These are phyloP conservation scores for Fusarium temperatum DNA, from an alignment of 2,329 filamentous ascomycete species.

Conservation along the genomic window DNA sequence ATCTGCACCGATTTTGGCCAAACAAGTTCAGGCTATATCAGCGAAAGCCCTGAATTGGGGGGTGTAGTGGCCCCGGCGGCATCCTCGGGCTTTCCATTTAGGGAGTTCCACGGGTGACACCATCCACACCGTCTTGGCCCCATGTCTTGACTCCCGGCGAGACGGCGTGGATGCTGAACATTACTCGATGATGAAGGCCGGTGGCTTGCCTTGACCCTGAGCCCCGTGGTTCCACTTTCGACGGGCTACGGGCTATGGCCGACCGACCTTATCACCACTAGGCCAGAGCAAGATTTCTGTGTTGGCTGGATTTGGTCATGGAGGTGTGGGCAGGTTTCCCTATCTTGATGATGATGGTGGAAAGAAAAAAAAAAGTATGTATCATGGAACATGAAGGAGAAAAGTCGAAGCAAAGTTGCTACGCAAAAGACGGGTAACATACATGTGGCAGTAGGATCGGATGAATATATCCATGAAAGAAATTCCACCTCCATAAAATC, in stretches of 20 bases:
- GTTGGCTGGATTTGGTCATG: not conserved
- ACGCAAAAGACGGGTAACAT: not conserved
- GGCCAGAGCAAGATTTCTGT: not conserved
- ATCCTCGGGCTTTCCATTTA: conserved; percentile 40
- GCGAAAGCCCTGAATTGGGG: not conserved
- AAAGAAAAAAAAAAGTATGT: not conserved
- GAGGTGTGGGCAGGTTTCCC: conserved; percentile 1
- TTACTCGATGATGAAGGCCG: conserved; percentile 21
- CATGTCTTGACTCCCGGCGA: conserved; percentile 19
- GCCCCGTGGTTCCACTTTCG: conserved; percentile 32
- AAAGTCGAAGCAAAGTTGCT: not conserved
- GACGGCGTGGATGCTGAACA: conserved; percentile 25
- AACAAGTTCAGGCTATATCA: conserved; percentile 1
- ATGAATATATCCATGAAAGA: not conserved
- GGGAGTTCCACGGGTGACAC: conserved; percentile 31
- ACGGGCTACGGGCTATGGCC: conserved; percentile 17
- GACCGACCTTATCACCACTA: conserved; percentile 9
- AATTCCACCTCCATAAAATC: conserved; percentile 16
- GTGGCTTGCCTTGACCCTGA: conserved; percentile 37
- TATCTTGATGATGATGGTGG: not conserved
- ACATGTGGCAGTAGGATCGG: not conserved
- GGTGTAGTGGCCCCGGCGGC: conserved; percentile 16
- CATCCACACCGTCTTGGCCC: conserved; percentile 27
- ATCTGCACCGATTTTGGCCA: conserved; percentile 13
- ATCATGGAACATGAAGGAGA: not conserved